Evolutionary conservation across 345 rosid species (phyloP).

Genomic region (Theobroma cacao): DNA sequence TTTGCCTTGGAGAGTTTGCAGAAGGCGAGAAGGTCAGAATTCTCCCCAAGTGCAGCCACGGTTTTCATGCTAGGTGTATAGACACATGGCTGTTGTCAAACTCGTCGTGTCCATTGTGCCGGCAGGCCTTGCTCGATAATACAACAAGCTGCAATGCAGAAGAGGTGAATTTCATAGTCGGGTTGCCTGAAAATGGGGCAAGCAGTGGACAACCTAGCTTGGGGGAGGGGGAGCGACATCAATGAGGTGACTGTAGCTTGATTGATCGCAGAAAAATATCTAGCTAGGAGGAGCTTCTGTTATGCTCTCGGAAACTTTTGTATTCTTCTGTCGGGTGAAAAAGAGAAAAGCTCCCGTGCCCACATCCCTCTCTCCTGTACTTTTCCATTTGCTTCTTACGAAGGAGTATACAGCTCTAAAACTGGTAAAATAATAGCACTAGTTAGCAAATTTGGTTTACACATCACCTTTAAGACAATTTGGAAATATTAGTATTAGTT

Average conservation of each 20-base stretch:
- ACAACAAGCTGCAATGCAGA: background rate
- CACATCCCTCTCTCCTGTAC: background rate
- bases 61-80: conserved; percentile 9
- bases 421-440: background rate
- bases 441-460: background rate
- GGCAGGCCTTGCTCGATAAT: conserved; percentile 4
- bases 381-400: background rate
- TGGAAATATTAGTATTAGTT: background rate
- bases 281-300: background rate
- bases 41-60: conserved; percentile 9
- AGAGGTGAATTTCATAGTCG: background rate
- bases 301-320: background rate
- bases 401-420: too few species aligned
- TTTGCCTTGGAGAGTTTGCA: conserved; percentile 11
- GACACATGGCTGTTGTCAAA: conserved; percentile 11
- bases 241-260: background rate
- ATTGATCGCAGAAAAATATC: background rate
- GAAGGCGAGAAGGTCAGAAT: conserved; percentile 5
- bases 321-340: background rate
- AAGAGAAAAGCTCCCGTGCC: background rate
- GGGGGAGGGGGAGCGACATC: background rate
- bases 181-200: background rate
- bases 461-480: background rate
- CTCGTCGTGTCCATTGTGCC: conserved; percentile 13
- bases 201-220: background rate